Conservation (phyloP, 768 basidiomycete species). For the Thelephora ganbajun region DNA sequence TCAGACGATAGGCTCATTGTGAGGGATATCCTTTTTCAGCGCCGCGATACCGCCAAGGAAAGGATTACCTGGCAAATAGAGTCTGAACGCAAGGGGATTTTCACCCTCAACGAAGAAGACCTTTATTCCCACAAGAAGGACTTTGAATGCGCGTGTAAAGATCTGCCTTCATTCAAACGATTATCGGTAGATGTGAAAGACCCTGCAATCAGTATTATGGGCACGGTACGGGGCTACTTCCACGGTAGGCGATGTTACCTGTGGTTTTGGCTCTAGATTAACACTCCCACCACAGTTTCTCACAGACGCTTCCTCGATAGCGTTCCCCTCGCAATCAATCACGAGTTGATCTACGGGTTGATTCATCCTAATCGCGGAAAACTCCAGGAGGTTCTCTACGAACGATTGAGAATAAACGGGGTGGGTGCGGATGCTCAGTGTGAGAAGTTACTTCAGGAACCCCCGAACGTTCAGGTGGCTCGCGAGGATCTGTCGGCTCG, state of each 20-base stretch:
- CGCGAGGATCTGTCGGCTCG: conserved; percentile 36
- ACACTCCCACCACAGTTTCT: conserved; percentile 21
- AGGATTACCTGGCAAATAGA: conserved; percentile 3
- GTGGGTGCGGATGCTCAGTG: conserved; percentile 30
- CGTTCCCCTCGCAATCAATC: conserved; percentile 38
- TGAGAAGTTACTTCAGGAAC: conserved; percentile 35
- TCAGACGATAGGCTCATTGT: conserved; percentile 4
- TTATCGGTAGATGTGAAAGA: conserved; percentile 18
- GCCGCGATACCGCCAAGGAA: background rate
- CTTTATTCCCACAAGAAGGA: conserved; percentile 15
- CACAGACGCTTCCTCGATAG: conserved; percentile 45
- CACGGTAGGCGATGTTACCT: conserved; percentile 31
- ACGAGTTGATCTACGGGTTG: conserved; percentile 38
- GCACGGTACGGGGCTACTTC: conserved; percentile 53
- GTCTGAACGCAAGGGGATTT: conserved; percentile 6
- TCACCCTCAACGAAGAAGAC: conserved; percentile 9
- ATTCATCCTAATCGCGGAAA: conserved; percentile 20
- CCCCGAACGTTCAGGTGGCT: conserved; percentile 22
- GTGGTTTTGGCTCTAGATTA: background rate
- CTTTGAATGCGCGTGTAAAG: background rate
- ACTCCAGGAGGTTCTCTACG: conserved; percentile 28
- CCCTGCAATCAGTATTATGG: conserved; percentile 46
- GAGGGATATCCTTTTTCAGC: background rate
- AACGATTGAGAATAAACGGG: conserved; percentile 34
- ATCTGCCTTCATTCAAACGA: background rate